Evolutionary conservation across 164 flowering plant genomes (phyloP).

Genomic region (Dillenia turbinata): DNA sequence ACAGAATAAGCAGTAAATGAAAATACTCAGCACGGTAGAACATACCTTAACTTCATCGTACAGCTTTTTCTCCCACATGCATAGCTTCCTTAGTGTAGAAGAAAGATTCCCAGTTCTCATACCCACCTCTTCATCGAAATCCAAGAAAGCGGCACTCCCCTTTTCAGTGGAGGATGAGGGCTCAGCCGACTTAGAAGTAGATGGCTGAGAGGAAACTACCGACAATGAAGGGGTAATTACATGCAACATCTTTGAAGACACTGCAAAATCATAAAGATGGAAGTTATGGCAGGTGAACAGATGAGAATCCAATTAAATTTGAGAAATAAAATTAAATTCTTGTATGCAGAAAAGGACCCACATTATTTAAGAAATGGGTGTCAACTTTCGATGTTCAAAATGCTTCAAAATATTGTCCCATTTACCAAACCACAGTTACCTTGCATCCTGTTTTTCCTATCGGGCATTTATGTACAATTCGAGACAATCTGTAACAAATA

Average conservation of each 20-base stretch:
- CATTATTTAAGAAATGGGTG: too few species aligned
- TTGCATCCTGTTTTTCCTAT: too few species aligned
- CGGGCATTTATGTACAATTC: too few species aligned
- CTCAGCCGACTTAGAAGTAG: conserved; percentile 44
- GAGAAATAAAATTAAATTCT: too few species aligned
- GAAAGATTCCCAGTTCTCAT: conserved; percentile 55
- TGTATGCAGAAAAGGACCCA: too few species aligned
- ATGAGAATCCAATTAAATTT: too few species aligned
- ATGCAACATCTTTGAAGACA: conserved; percentile 77
- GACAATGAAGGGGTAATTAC: conserved; percentile 59
- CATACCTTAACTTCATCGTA: conserved; percentile 92
- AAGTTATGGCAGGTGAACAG: too few species aligned
- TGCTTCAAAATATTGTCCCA: too few species aligned
- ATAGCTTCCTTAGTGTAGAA: conserved; percentile 70
- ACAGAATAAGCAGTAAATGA: background rate
- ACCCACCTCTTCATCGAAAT: conserved; percentile 40
- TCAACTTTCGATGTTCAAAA: too few species aligned
- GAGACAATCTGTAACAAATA: too few species aligned
- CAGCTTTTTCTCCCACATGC: conserved; percentile 96
- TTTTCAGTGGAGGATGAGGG: conserved; percentile 33
- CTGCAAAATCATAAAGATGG: conserved; percentile 27
- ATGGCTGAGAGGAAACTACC: conserved; percentile 49
- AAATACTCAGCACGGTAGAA: background rate
- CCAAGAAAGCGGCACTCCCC: conserved; percentile 29
- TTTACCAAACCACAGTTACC: too few species aligned